Evolutionary conservation across 2,329 filamentous ascomycete species (phyloP).

Genomic region (Venturia pyrina): DNA sequence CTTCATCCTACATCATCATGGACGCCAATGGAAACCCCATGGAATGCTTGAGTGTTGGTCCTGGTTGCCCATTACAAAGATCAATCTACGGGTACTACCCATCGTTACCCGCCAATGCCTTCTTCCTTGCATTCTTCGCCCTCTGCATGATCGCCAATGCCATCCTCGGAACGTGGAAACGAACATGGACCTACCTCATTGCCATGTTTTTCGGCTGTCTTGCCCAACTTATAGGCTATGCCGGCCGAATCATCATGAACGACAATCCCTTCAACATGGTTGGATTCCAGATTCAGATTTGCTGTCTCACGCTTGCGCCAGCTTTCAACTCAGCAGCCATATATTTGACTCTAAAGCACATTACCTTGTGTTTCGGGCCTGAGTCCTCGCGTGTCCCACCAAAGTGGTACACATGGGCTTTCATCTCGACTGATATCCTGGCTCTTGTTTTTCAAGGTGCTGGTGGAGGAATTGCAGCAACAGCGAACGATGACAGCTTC

Average conservation of each 20-base stretch:
- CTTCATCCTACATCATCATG: not conserved
- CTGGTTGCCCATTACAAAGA: slow-evolving; percentile 32
- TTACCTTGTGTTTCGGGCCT: slow-evolving; percentile 41
- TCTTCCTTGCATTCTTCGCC: slow-evolving; percentile 30
- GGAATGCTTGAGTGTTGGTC: slow-evolving; percentile 26
- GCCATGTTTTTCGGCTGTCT: slow-evolving; percentile 30
- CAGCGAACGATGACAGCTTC: slow-evolving; percentile 22
- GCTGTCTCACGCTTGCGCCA: slow-evolving; percentile 48
- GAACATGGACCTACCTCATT: slow-evolving; percentile 31
- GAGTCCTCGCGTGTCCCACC: slow-evolving; percentile 42
- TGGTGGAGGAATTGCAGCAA: slow-evolving; percentile 47
- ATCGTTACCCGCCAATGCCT: slow-evolving; percentile 26
- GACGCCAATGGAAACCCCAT: not conserved
- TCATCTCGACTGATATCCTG: slow-evolving; percentile 49
- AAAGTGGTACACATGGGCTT: slow-evolving; percentile 45
- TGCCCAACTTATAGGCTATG: slow-evolving; percentile 29
- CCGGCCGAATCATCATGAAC: slow-evolving; percentile 41
- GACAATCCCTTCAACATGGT: slow-evolving; percentile 44
- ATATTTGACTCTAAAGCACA: slow-evolving; percentile 55
- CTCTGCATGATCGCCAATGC: slow-evolving; percentile 26
- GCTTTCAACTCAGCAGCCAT: slow-evolving; percentile 51
- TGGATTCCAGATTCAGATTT: slow-evolving; percentile 50
- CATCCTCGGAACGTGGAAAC: slow-evolving; percentile 24
- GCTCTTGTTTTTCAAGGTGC: slow-evolving; percentile 50
- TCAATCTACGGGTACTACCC: slow-evolving; percentile 32